Percentiles rank a stretch among this genome's conserved stretches.
Evolutionary conservation across 1,284 basidiomycete genomes (phyloP).

Genomic region (Malassezia vespertilionis): DNA sequence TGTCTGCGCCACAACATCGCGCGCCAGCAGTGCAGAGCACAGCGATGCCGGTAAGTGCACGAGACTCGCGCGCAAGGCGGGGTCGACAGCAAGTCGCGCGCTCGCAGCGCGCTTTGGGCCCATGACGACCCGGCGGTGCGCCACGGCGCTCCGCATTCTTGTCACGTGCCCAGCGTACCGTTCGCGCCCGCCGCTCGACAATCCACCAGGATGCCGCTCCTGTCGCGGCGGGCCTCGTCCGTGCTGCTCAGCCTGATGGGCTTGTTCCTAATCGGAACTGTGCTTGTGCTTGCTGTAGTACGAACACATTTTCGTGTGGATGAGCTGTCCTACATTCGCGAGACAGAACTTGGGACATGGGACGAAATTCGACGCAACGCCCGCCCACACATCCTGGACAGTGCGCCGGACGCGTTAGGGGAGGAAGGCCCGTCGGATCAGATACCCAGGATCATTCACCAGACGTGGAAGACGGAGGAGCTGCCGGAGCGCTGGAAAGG

Average conservation of each 20-base stretch:
- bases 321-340: slow-evolving; percentile 28
- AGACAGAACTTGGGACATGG: slow-evolving; percentile 40
- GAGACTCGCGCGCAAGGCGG: slow-evolving; percentile 35
- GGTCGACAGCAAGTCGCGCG: slow-evolving; percentile 27
- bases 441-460: slow-evolving; percentile 87
- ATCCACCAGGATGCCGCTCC: slow-evolving; percentile 6
- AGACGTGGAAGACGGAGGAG: slow-evolving; percentile 90
- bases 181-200: too few relatives aligned
- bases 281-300: slow-evolving; percentile 79
- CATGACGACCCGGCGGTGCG: background rate
- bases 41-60: slow-evolving; percentile 42
- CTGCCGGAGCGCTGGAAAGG: slow-evolving; percentile 72
- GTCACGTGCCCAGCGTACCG: slow-evolving; percentile 7
- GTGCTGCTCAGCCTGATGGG: slow-evolving; percentile 62
- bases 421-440: slow-evolving; percentile 25
- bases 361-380: slow-evolving; percentile 31
- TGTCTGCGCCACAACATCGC: slow-evolving; percentile 40
- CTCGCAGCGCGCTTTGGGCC: slow-evolving; percentile 4
- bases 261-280: slow-evolving; percentile 78
- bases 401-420: slow-evolving; percentile 8
- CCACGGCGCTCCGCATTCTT: background rate
- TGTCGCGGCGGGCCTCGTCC: slow-evolving; percentile 27
- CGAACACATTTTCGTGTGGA: slow-evolving; percentile 77
- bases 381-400: slow-evolving; percentile 24
- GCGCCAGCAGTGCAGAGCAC: slow-evolving; percentile 38